Evolutionary conservation across 2,329 filamentous ascomycete species (phyloP), one percentile per base, ranked within the genome.

Genomic region (Pseudonectria foliicola): DNA sequence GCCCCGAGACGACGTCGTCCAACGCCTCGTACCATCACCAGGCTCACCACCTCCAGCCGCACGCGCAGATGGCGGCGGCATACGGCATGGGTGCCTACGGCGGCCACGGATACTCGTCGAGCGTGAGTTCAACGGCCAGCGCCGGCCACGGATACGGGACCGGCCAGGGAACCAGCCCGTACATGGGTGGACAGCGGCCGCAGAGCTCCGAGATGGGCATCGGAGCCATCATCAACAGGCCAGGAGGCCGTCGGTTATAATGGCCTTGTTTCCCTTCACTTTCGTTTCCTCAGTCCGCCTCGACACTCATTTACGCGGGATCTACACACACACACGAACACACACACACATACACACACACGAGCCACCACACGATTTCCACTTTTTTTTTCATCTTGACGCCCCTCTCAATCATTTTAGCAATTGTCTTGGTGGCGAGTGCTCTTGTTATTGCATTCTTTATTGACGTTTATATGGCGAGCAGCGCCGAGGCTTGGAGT

Each of bases 141-240:
- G 44, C 48, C 5, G 45, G 54, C 35, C 46, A 46, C 4, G 46
- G 37, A 13, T 43, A 40, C 36, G 53, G 50, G 4, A 52, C 45
- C 27, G 52, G 50, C 33, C 60, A 64, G 43, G 61, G 60, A 10
- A 59, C 57, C 18, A 71, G 69, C 38, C 67, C 69, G 3, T 74
- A 73, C 38, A 52, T 72, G 57, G 59, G 48, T 43, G 58, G 61
- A 7, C 64, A 67, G 44, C 58, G 74, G 27, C 60, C 76, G 35
- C 63, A 74, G 6, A 73, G 71, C 43, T 68, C 71, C 31, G 75
- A 78, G 46, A 78, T 80, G 73, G 73, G 71, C 15, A 78, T 80
- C 46, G 70, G 70, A 33, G 63, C 71, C 33, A 70, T 79, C 39
- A 74, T 79, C 46, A 75, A 77, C 55, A 64, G 71, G 15, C 62